These are phyloP conservation scores for Magnusiomyces paraingens DNA, from an alignment of 1,139 yeast species.

Conservation along the genomic window DNA sequence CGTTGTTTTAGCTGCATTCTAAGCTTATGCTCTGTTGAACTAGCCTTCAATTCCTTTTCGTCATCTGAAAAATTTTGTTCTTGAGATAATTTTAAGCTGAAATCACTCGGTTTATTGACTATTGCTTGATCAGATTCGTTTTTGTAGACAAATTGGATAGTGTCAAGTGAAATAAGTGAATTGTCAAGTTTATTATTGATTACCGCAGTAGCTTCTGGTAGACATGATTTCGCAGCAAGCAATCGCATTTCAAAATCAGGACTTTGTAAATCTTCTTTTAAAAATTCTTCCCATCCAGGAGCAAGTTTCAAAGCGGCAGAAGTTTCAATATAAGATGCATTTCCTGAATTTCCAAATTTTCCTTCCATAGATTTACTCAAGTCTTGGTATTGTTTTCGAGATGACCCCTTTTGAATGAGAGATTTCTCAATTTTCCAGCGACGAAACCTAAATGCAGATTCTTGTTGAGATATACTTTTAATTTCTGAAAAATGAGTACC, in stretches of 20 bases:
- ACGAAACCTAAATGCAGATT: constrained; percentile 1
- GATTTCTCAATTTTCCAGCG: constrained; percentile 4
- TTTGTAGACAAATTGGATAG: too few relatives aligned
- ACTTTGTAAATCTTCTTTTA: constrained; percentile 9
- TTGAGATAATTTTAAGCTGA: too few relatives aligned
- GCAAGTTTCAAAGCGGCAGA: background rate
- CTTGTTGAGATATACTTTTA: background rate
- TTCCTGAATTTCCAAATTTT: background rate
- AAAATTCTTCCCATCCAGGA: constrained; percentile 1
- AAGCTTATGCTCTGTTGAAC: background rate
- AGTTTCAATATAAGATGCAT: background rate
- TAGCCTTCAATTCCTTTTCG: background rate
- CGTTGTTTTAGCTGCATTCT: background rate
- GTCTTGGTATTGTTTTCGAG: background rate
- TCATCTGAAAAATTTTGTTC: too few relatives aligned
- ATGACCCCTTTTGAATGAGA: background rate
- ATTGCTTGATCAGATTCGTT: too few relatives aligned
- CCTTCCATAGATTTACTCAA: constrained; percentile 2
- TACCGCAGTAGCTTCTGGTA: background rate
- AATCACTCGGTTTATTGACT: too few relatives aligned
- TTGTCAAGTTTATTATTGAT: background rate
- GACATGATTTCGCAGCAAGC: background rate
- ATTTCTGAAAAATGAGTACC: background rate
- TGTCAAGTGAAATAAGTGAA: background rate
- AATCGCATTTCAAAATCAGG: background rate